A percentile compares a stretch with the other conserved stretches of the same genome.
phyloP scores from a whole-genome alignment of 1,284 basidiomycete genomes.

The Golubevia pallescens region DNA sequence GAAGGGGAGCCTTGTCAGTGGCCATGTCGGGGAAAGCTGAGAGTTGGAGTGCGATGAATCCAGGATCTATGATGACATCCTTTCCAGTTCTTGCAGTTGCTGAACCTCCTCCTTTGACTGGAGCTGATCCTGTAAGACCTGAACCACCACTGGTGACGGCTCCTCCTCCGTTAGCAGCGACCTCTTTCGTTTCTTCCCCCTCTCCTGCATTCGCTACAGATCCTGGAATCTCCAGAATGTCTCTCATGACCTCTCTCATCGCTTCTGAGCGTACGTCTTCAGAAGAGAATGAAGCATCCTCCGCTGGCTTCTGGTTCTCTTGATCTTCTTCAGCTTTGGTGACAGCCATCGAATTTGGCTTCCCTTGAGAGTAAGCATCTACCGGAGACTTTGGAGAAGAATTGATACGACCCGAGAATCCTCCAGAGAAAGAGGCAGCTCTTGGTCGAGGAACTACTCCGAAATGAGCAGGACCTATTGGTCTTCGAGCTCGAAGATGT shows the following conservation, averaged over 20 bases:
- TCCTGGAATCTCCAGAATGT: conserved; percentile 15
- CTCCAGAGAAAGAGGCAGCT: conserved; percentile 36
- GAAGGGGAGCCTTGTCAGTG: conserved; percentile 33
- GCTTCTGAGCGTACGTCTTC: conserved; percentile 5
- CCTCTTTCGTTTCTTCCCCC: neutral
- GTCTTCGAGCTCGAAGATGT: conserved; percentile 23
- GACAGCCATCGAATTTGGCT: neutral
- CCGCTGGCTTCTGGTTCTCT: neutral
- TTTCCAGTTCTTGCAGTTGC: neutral
- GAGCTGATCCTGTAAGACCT: neutral
- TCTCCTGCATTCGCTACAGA: neutral
- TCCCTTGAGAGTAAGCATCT: neutral
- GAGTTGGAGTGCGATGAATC: conserved; percentile 58
- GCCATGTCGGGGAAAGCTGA: conserved; percentile 54
- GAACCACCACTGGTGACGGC: neutral
- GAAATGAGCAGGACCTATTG: conserved; percentile 33
- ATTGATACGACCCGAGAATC: conserved; percentile 1
- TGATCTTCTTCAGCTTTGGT: neutral
- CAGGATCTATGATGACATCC: conserved; percentile 31
- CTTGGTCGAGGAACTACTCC: conserved; percentile 28
- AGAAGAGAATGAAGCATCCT: neutral
- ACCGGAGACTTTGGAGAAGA: neutral
- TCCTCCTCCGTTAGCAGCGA: neutral
- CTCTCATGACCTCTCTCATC: conserved; percentile 36
- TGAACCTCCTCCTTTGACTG: neutral